These are phyloP conservation scores for Ogataea pini DNA, from an alignment of 805 yeast genomes.

Conservation along the genomic window DNA sequence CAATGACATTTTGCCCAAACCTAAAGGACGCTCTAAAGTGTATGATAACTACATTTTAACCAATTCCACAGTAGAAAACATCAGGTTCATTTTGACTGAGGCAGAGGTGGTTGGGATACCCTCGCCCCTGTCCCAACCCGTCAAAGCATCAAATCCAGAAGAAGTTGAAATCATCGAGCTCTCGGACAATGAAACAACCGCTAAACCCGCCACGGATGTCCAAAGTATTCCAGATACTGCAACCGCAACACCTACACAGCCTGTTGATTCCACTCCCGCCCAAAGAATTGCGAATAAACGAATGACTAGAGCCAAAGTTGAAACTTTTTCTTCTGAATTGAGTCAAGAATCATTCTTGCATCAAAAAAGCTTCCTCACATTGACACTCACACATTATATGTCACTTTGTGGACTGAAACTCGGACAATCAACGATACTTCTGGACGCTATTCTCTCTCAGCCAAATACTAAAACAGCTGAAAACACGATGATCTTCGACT, in stretches of 20 bases:
- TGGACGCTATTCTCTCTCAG: slow-evolving; percentile 6
- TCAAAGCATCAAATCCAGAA: not conserved
- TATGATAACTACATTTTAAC: slow-evolving; percentile 55
- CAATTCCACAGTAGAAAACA: slow-evolving; percentile 48
- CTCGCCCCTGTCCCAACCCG: not conserved
- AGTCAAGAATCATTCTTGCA: slow-evolving; percentile 15
- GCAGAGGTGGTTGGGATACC: slow-evolving; percentile 3
- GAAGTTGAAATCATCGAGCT: slow-evolving; percentile 11
- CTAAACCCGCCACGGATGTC: not conserved
- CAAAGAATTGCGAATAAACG: slow-evolving; percentile 24
- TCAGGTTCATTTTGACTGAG: slow-evolving; percentile 37
- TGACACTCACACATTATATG: slow-evolving; percentile 21
- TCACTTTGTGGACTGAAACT: slow-evolving; percentile 36
- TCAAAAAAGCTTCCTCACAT: slow-evolving; percentile 22
- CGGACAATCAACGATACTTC: slow-evolving; percentile 25
- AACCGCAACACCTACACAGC: slow-evolving; percentile 8
- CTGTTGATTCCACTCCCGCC: slow-evolving; percentile 14
- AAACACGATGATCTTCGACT: slow-evolving; percentile 6
- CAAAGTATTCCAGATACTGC: not conserved
- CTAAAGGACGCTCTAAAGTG: slow-evolving; percentile 45
- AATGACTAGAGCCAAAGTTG: slow-evolving; percentile 21
- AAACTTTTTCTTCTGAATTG: slow-evolving; percentile 20
- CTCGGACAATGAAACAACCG: slow-evolving; percentile 6
- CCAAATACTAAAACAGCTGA: not conserved
- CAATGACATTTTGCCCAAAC: slow-evolving; percentile 35